These are phyloP conservation scores for Rhodotorula taiwanensis DNA, from an alignment of 768 basidiomycete species.

Conservation along the genomic window DNA sequence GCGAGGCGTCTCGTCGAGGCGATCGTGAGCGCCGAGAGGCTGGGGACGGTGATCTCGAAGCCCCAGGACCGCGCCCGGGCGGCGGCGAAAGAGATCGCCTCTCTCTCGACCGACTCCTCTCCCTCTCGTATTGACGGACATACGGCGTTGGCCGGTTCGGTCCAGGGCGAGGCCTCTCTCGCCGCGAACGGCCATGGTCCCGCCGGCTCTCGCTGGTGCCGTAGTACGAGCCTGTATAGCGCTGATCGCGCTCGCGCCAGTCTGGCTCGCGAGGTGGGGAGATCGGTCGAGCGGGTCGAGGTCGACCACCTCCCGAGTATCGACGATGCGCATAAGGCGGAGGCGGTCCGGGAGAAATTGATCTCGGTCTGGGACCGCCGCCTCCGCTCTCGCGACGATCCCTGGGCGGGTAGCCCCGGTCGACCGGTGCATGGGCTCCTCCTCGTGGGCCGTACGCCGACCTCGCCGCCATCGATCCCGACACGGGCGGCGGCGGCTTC, in stretches of 20 bases:
- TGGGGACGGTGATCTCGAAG: too few relatives aligned
- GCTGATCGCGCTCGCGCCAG: conserved; percentile 27
- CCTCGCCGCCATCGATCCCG: background rate
- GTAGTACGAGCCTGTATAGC: conserved; percentile 19
- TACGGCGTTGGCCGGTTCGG: background rate
- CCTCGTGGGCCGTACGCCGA: background rate
- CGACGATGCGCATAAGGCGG: too few relatives aligned
- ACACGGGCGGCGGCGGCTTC: conserved; percentile 1
- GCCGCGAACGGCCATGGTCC: background rate
- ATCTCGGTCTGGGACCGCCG: too few relatives aligned
- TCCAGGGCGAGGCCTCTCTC: background rate
- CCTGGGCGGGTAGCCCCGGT: conserved; percentile 1
- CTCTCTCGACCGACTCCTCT: too few relatives aligned
- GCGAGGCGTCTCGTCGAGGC: too few relatives aligned
- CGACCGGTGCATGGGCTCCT: background rate
- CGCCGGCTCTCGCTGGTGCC: conserved; percentile 9
- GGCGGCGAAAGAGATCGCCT: too few relatives aligned
- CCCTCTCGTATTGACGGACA: too few relatives aligned
- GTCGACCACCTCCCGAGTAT: too few relatives aligned
- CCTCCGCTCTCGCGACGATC: too few relatives aligned
- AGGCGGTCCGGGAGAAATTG: too few relatives aligned
- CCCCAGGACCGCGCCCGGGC: too few relatives aligned
- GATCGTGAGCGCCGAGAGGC: too few relatives aligned
- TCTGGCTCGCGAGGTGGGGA: conserved; percentile 8
- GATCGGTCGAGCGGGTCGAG: background rate